Percentiles rank a stretch among this genome's conserved stretches.
Evolutionary conservation across 805 yeast species (phyloP).

Genomic region (Yamadazyma takamatsuzukensis): DNA sequence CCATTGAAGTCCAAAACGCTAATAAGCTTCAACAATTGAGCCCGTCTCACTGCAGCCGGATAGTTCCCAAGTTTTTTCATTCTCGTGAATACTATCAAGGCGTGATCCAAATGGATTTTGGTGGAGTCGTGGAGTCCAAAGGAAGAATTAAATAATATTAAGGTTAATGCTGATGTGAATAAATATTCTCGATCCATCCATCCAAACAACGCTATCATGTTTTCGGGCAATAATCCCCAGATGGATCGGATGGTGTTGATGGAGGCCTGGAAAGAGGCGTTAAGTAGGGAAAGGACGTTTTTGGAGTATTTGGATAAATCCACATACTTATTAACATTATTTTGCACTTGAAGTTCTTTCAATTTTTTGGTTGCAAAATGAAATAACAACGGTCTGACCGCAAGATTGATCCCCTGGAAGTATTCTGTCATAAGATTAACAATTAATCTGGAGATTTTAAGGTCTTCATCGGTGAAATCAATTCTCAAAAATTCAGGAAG

Average conservation of each 20-base stretch:
- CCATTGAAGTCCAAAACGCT: slow-evolving; percentile 67
- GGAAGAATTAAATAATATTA: slow-evolving; percentile 70
- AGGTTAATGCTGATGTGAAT: slow-evolving; percentile 72
- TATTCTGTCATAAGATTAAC: slow-evolving; percentile 80
- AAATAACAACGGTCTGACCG: slow-evolving; percentile 71
- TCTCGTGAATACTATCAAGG: slow-evolving; percentile 61
- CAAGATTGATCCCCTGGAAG: slow-evolving; percentile 76
- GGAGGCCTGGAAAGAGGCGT: slow-evolving; percentile 78
- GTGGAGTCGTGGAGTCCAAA: slow-evolving; percentile 82
- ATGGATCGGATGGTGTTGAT: slow-evolving; percentile 69
- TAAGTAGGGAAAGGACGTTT: slow-evolving; percentile 62
- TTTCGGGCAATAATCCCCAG: slow-evolving; percentile 72
- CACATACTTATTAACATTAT: slow-evolving; percentile 46
- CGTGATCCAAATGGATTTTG: slow-evolving; percentile 66
- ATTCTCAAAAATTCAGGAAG: slow-evolving; percentile 63
- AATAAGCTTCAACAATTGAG: slow-evolving; percentile 63
- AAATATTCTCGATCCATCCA: slow-evolving; percentile 84
- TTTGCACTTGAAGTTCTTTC: slow-evolving; percentile 42
- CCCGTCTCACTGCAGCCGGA: slow-evolving; percentile 73
- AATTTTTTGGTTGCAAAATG: slow-evolving; percentile 72
- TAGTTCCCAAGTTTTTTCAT: slow-evolving; percentile 78
- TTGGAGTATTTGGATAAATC: slow-evolving; percentile 67
- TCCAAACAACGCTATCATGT: slow-evolving; percentile 82
- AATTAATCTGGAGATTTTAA: slow-evolving; percentile 59
- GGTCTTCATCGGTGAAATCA: slow-evolving; percentile 52